phyloP scores from a whole-genome alignment of 2,329 filamentous ascomycete genomes.

The Chaetothyriales sp. region DNA sequence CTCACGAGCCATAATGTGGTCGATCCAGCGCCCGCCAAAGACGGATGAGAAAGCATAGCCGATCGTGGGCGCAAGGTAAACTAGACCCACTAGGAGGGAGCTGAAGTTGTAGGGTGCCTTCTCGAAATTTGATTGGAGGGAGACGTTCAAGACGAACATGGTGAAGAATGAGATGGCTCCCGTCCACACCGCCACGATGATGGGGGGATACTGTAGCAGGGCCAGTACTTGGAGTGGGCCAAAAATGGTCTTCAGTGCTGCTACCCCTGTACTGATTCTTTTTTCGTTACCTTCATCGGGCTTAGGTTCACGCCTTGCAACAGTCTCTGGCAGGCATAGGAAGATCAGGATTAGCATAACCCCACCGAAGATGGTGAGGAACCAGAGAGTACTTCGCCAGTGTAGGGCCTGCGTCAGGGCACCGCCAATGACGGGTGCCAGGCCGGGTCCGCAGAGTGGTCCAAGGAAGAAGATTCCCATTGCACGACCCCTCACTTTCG shows the following conservation, averaged over 20 bases:
- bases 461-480: conserved; percentile 76
- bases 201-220: conserved; percentile 61
- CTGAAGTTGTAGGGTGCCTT: conserved; percentile 63
- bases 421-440: conserved; percentile 65
- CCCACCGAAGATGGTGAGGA: conserved; percentile 55
- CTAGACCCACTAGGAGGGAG: conserved; percentile 64
- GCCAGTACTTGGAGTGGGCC: conserved; percentile 58
- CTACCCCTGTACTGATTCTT: too few species aligned
- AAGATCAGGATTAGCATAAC: conserved; percentile 28
- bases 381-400: conserved; percentile 69
- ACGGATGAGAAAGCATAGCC: conserved; percentile 59
- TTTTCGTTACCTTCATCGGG: conserved; percentile 47
- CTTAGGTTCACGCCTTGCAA: conserved; percentile 30
- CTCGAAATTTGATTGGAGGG: conserved; percentile 56
- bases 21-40: conserved; percentile 62
- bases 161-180: conserved; percentile 60
- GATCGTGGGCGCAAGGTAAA: conserved; percentile 82
- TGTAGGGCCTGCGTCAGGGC: conserved; percentile 51
- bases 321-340: conserved; percentile 23
- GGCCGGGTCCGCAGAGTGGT: conserved; percentile 57
- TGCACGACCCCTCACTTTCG: conserved; percentile 54
- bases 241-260: too few species aligned
- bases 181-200: conserved; percentile 58
- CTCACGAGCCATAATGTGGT: conserved; percentile 69
- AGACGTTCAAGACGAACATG: conserved; percentile 67